phyloP scores from a whole-genome alignment of 2,329 filamentous ascomycete species.

The Penicillium hesseltinei region DNA sequence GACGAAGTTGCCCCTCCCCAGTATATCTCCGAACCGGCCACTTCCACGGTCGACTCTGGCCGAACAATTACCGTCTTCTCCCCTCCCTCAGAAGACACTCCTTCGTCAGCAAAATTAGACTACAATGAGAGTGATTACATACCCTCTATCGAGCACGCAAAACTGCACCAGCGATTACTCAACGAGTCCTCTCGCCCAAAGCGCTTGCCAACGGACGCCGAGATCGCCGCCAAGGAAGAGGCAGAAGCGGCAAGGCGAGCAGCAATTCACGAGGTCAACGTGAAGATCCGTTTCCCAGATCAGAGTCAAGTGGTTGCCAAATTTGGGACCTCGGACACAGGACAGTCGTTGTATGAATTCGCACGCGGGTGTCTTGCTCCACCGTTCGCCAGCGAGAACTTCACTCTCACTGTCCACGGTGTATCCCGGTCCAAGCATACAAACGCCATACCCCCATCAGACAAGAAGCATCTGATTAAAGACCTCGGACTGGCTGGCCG shows the following conservation, averaged over 20 bases:
- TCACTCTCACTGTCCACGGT: conserved; percentile 65
- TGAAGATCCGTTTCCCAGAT: conserved; percentile 87
- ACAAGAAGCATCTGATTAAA: conserved; percentile 60
- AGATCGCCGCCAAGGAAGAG: conserved; percentile 68
- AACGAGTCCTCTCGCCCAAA: conserved; percentile 72
- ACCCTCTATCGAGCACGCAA: conserved; percentile 80
- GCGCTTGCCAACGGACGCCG: conserved; percentile 77
- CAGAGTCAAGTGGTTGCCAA: conserved; percentile 72
- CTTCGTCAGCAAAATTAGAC: conserved; percentile 67
- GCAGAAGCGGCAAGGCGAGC: conserved; percentile 65
- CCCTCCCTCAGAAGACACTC: conserved; percentile 71
- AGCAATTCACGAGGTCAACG: conserved; percentile 64
- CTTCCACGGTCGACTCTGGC: conserved; percentile 41
- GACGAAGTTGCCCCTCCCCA: conserved; percentile 13
- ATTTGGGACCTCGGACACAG: conserved; percentile 68
- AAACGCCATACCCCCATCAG: conserved; percentile 44
- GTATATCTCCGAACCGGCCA: conserved; percentile 21
- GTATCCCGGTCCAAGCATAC: conserved; percentile 21
- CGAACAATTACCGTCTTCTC: conserved; percentile 67
- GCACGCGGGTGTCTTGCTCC: conserved; percentile 70
- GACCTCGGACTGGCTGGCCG: conserved; percentile 68
- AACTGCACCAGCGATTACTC: conserved; percentile 75
- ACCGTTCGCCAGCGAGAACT: conserved; percentile 57
- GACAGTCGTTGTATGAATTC: conserved; percentile 68
- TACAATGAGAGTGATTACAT: conserved; percentile 74